These are phyloP conservation scores for Westerdykella aurantiaca DNA, from an alignment of 2,329 filamentous ascomycete species.

Conservation along the genomic window DNA sequence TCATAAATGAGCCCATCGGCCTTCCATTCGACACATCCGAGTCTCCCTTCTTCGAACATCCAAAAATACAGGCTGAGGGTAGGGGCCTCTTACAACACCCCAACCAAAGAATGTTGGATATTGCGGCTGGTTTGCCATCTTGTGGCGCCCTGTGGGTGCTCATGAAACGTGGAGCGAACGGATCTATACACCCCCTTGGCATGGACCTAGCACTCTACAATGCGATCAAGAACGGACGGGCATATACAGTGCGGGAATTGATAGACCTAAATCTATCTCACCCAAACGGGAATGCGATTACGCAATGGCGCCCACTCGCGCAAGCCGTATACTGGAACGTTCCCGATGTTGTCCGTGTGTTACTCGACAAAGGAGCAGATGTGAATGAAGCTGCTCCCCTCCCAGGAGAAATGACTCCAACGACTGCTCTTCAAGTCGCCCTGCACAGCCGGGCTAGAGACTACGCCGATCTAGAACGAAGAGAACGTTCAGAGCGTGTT, in stretches of 20 bases:
- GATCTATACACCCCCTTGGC: slow-evolving; percentile 27
- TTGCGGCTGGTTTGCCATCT: slow-evolving; percentile 28
- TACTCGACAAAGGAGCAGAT: slow-evolving; percentile 25
- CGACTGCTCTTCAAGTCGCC: slow-evolving; percentile 25
- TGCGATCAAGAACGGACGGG: slow-evolving; percentile 31
- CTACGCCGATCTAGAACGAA: slow-evolving; percentile 11
- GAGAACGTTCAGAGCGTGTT: slow-evolving; percentile 19
- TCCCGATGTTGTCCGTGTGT: slow-evolving; percentile 24
- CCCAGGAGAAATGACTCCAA: slow-evolving; percentile 6
- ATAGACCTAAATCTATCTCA: slow-evolving; percentile 17
- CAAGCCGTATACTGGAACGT: slow-evolving; percentile 30
- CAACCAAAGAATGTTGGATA: slow-evolving; percentile 27
- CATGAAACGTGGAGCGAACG: slow-evolving; percentile 22
- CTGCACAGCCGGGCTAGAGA: slow-evolving; percentile 17
- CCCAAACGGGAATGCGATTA: slow-evolving; percentile 22
- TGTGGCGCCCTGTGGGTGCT: slow-evolving; percentile 23
- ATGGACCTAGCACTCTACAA: slow-evolving; percentile 32
- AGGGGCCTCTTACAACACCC: slow-evolving; percentile 29
- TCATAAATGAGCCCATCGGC: slow-evolving; percentile 28
- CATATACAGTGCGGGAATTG: slow-evolving; percentile 25
- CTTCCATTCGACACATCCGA: slow-evolving; percentile 21
- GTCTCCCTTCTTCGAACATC: slow-evolving; percentile 23
- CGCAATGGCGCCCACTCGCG: slow-evolving; percentile 24
- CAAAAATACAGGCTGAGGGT: slow-evolving; percentile 12
- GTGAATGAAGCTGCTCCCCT: slow-evolving; percentile 16